Conservation (phyloP, 192 early-diverging fungal genomes). For the Diversispora epigaea region DNA sequence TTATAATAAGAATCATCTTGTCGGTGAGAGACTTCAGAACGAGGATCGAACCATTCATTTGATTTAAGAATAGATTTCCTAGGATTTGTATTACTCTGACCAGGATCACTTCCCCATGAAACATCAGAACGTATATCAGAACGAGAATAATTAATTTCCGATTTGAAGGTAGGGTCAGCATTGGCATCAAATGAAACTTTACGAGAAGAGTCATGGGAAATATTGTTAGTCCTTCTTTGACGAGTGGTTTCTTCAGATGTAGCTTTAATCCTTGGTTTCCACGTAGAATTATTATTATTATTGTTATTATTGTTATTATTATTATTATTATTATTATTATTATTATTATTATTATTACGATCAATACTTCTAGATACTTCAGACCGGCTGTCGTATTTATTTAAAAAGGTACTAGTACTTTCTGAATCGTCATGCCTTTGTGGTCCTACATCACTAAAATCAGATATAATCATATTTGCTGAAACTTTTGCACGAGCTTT, state of each 20-base stretch:
- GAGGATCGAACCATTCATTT: not conserved
- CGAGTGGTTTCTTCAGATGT: not conserved
- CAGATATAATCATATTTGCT: slow-evolving; percentile 12
- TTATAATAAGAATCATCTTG: not conserved
- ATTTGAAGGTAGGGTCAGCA: not conserved
- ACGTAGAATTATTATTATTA: not conserved
- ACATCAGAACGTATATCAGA: not conserved
- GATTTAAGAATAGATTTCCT: not conserved
- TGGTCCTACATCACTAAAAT: not conserved
- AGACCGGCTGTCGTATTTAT: not conserved
- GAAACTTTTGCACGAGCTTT: slow-evolving; percentile 8
- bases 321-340: not conserved
- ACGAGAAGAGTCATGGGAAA: not conserved
- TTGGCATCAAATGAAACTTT: slow-evolving; percentile 1
- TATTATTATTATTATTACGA: not conserved
- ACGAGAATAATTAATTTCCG: not conserved
- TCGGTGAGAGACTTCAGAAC: not conserved
- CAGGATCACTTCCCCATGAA: slow-evolving; percentile 15
- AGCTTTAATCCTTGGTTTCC: not conserved
- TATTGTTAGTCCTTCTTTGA: not conserved
- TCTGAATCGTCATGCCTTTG: not conserved
- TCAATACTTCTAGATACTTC: not conserved
- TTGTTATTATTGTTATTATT: not conserved
- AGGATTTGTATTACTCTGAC: not conserved
- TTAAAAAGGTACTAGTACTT: not conserved